Evolutionary conservation across 1,284 basidiomycete species (phyloP), one percentile per base, ranked within the genome.

Genomic region (Agroathelia rolfsii): DNA sequence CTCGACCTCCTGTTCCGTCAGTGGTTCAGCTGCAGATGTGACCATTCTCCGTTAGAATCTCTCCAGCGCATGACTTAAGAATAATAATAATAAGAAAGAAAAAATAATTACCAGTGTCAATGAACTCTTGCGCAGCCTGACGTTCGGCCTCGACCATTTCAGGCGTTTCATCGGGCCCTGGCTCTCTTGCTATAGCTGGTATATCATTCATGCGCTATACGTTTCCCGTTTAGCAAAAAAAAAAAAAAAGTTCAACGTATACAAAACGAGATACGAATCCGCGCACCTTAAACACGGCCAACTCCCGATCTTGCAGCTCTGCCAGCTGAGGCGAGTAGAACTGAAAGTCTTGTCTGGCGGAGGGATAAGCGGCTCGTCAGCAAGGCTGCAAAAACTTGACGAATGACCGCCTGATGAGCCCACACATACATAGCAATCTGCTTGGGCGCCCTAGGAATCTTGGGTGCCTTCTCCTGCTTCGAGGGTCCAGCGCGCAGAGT

Each of bases 331-430:
- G 72, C 3, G 93, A 86, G 64, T 88, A 96, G 69, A 99, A 98
- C 52, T 98, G 94, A 69, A 93, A 96, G 55, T 97, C 94, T 61
- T 94, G 82, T 44, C 88, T 92, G n/a, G n/a, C n/a, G n/a, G n/a
- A n/a, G n/a, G n/a, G n/a, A n/a, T n/a, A n/a, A n/a, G n/a, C n/a
- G n/a, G n/a, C n/a, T n/a, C n/a, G n/a, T n/a, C n/a, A n/a, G n/a
- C n/a, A n/a, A n/a, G n/a, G n/a, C n/a, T n/a, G n/a, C n/a, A n/a
- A n/a, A n/a, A n/a, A n/a, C n/a, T 13, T 35, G 15, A 21, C n/a
- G 22, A 26, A 15, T 25, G 34, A 10, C 10, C 18, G 25, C 25
- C 18, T 28, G 28, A 26, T 17, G 35, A 24, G 20, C 13, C 3
- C 16, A 14, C 2, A 67, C 80, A 37, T 38, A 85, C 82, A 86